Evolutionary conservation across 2,329 filamentous ascomycete species (phyloP).

Genomic region (Penicillium glabrum): DNA sequence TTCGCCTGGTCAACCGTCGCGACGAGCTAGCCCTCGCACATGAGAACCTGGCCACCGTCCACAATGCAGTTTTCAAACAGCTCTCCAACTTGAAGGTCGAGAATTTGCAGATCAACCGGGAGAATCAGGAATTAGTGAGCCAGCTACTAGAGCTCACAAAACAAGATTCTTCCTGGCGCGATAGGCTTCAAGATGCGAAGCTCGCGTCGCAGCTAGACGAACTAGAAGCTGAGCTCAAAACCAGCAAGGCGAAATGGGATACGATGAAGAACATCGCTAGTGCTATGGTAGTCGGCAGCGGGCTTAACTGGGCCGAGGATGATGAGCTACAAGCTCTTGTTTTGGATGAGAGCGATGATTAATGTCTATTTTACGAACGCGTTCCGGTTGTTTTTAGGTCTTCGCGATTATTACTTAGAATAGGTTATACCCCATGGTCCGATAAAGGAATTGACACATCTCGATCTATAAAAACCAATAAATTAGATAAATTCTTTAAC

Average conservation of each 20-base stretch:
- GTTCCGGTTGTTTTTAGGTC: background rate
- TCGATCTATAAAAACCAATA: background rate
- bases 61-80: conserved; percentile 53
- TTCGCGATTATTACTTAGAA: background rate
- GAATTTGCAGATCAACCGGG: conserved; percentile 55
- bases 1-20: conserved; percentile 65
- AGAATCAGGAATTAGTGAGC: conserved; percentile 64
- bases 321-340: conserved; percentile 68
- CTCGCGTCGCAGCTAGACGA: conserved; percentile 57
- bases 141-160: conserved; percentile 64
- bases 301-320: conserved; percentile 76
- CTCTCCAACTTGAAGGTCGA: conserved; percentile 60
- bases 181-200: conserved; percentile 55
- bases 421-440: conserved; percentile 1
- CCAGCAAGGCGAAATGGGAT: conserved; percentile 66
- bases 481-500: background rate
- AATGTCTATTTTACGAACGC: conserved; percentile 16
- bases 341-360: conserved; percentile 63
- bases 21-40: conserved; percentile 66
- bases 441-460: background rate
- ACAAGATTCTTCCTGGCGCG: conserved; percentile 52
- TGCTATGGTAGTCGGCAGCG: conserved; percentile 76
- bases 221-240: conserved; percentile 60
- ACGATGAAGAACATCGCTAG: conserved; percentile 77
- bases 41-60: conserved; percentile 58